Conservation (phyloP, 1,284 basidiomycete species). For the Chondrostereum purpureum region DNA sequence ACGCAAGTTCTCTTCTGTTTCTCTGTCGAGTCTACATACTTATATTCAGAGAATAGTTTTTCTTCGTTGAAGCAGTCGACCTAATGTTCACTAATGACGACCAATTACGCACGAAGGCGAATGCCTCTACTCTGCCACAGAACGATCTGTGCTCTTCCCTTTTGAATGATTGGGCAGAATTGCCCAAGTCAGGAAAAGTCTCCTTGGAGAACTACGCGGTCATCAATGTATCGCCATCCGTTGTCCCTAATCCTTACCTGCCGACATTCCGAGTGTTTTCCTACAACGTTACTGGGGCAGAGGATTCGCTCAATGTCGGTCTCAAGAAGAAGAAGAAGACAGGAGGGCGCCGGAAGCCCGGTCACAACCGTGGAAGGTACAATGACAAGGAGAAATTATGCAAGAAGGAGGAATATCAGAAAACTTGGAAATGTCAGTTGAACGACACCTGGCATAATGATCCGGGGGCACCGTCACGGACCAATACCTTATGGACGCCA, state of each 20-base stretch:
- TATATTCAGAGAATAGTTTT: slow-evolving; percentile 51
- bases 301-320: slow-evolving; percentile 26
- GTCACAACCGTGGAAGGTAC: slow-evolving; percentile 36
- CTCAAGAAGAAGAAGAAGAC: slow-evolving; percentile 21
- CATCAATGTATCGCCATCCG: slow-evolving; percentile 73
- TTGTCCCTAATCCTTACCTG: slow-evolving; percentile 84
- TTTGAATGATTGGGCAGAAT: slow-evolving; percentile 47
- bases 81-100: slow-evolving; percentile 32
- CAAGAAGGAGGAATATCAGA: slow-evolving; percentile 41
- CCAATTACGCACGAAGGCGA: slow-evolving; percentile 1
- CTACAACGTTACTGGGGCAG: slow-evolving; percentile 73
- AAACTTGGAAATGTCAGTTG: slow-evolving; percentile 56
- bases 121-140: slow-evolving; percentile 16
- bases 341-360: slow-evolving; percentile 34
- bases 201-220: slow-evolving; percentile 67
- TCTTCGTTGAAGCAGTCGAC: slow-evolving; percentile 53
- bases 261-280: slow-evolving; percentile 80
- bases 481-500: slow-evolving; percentile 65
- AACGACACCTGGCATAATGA: slow-evolving; percentile 57
- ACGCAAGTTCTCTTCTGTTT: slow-evolving; percentile 38
- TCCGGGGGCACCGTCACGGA: slow-evolving; percentile 62
- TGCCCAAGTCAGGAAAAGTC: slow-evolving; percentile 47
- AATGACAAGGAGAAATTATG: slow-evolving; percentile 41
- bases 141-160: slow-evolving; percentile 46
- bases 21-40: slow-evolving; percentile 1